Percentiles rank a stretch among this genome's conserved stretches.
Conservation (phyloP, 2,329 filamentous ascomycete genomes). For the Alternaria metachromatica region DNA sequence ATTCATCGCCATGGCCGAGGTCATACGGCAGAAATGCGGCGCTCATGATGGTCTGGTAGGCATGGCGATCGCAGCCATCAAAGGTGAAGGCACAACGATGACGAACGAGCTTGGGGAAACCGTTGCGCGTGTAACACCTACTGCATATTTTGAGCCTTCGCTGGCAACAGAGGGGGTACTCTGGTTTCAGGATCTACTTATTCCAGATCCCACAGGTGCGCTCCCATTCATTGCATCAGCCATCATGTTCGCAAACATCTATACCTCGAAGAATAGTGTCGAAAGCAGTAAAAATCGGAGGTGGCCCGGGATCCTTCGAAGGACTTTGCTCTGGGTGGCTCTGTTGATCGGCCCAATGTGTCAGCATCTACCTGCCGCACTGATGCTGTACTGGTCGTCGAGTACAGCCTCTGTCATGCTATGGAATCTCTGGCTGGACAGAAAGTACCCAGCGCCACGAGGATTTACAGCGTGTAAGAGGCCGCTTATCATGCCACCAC, state of each 20-base stretch:
- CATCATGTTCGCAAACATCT: conserved; percentile 59
- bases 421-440: conserved; percentile 43
- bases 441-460: conserved; percentile 34
- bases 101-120: conserved; percentile 11
- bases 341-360: conserved; percentile 42
- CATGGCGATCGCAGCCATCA: conserved; percentile 23
- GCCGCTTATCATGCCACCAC: conserved; percentile 32
- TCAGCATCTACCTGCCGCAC: conserved; percentile 47
- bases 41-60: conserved; percentile 40
- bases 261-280: conserved; percentile 29
- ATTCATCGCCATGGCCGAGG: conserved; percentile 47
- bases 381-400: conserved; percentile 52
- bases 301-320: conserved; percentile 29
- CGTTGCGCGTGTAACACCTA: conserved; percentile 10
- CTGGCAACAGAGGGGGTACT: conserved; percentile 64
- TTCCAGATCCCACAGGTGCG: conserved; percentile 58
- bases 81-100: conserved; percentile 4
- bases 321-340: conserved; percentile 36
- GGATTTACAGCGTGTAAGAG: conserved; percentile 37
- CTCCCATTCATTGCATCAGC: conserved; percentile 59
- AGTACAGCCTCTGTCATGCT: conserved; percentile 45
- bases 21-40: conserved; percentile 45
- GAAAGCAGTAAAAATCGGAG: conserved; percentile 12
- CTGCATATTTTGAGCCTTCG: conserved; percentile 54
- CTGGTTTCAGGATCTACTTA: conserved; percentile 66